Percentiles rank a stretch among this genome's conserved stretches.
Evolutionary conservation across 176 grass and related monocot species (phyloP).

Genomic region (Musa itinerans): DNA sequence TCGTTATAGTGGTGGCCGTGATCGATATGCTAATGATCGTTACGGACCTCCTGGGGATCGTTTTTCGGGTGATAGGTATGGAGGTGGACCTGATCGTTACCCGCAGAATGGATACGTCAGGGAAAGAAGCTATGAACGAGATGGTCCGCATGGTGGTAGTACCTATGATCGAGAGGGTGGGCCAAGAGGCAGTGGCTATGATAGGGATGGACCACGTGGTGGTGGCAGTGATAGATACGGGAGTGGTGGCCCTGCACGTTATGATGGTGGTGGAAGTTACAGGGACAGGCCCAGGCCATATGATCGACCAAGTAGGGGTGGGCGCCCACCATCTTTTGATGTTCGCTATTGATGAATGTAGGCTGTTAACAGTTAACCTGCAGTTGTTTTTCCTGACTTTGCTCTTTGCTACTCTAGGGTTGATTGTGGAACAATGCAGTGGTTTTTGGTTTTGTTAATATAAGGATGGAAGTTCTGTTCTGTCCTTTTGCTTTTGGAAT

Average conservation of each 20-base stretch:
- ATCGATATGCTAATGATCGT: slow-evolving; percentile 52
- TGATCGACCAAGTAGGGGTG: slow-evolving; percentile 55
- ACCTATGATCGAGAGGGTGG: slow-evolving; percentile 53
- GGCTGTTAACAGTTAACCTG: neutral
- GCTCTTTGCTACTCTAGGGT: neutral
- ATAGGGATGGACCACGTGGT: slow-evolving; percentile 35
- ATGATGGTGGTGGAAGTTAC: slow-evolving; percentile 8
- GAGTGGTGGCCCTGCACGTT: slow-evolving; percentile 29
- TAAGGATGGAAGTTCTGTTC: too few relatives aligned
- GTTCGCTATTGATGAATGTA: slow-evolving; percentile 56
- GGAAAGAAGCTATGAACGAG: slow-evolving; percentile 83
- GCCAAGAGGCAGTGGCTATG: slow-evolving; percentile 29
- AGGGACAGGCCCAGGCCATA: slow-evolving; percentile 32
- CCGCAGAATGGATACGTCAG: slow-evolving; percentile 56
- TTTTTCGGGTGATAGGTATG: slow-evolving; percentile 76
- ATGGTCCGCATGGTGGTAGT: slow-evolving; percentile 31
- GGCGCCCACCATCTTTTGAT: slow-evolving; percentile 33
- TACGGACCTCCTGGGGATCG: slow-evolving; percentile 61
- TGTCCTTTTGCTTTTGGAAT: too few relatives aligned
- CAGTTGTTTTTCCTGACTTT: neutral
- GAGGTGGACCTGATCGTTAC: slow-evolving; percentile 46
- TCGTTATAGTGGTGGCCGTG: slow-evolving; percentile 36
- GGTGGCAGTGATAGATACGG: slow-evolving; percentile 45
- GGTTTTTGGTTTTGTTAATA: neutral
- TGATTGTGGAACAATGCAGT: neutral